phyloP scores from a whole-genome alignment of 1,284 basidiomycete genomes.

The Crucibulum cyathiforme region DNA sequence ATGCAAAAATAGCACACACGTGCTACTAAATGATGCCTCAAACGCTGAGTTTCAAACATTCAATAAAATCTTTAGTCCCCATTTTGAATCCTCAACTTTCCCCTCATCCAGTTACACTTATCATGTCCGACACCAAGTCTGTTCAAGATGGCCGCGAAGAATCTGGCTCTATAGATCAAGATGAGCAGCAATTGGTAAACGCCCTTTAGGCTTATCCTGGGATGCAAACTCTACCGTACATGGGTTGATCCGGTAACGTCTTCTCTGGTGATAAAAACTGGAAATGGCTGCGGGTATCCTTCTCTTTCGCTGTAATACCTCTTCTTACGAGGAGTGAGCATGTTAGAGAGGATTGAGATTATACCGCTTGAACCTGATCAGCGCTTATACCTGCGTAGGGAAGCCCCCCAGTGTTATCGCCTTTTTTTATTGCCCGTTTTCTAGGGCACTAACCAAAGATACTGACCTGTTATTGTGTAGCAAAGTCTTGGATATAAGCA shows the following conservation, averaged over 20 bases:
- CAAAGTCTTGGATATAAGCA: conserved; percentile 82
- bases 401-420: conserved; percentile 77
- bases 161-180: conserved; percentile 22
- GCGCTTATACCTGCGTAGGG: conserved; percentile 95
- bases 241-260: conserved; percentile 73
- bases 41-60: too few relatives aligned
- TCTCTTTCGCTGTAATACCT: conserved; percentile 23
- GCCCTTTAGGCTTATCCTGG: conserved; percentile 23
- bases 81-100: background rate
- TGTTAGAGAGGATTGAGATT: conserved; percentile 78
- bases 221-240: conserved; percentile 14
- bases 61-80: too few relatives aligned
- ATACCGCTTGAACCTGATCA: conserved; percentile 96
- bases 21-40: too few relatives aligned
- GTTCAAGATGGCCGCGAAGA: conserved; percentile 20
- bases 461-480: conserved; percentile 63
- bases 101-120: conserved; percentile 16
- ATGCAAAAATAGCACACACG: too few relatives aligned
- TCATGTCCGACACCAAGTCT: conserved; percentile 12
- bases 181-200: conserved; percentile 45
- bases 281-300: conserved; percentile 90
- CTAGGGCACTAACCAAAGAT: conserved; percentile 42
- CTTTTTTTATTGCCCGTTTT: conserved; percentile 43
- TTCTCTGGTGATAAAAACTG: conserved; percentile 63
- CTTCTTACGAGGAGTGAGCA: conserved; percentile 5